phyloP scores from a whole-genome alignment of 164 flowering plant species.

The Kingdonia uniflora region DNA sequence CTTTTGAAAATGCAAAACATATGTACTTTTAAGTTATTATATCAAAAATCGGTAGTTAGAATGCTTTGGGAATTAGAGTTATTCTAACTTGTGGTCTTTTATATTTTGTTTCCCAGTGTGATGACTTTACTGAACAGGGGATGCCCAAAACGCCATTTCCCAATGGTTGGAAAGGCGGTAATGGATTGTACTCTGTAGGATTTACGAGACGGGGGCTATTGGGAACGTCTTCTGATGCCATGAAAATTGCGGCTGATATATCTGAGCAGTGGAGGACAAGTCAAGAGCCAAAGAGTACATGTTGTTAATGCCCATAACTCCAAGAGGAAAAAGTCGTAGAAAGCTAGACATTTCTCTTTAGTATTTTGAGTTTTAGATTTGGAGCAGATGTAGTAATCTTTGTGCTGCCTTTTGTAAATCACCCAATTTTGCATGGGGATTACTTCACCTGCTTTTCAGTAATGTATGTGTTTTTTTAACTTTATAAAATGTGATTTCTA shows the following conservation, averaged over 20 bases:
- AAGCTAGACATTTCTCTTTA: too few relatives aligned
- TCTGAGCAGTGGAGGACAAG: constrained; percentile 42
- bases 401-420: constrained; percentile 14
- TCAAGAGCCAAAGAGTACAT: constrained; percentile 9
- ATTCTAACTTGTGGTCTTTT: too few relatives aligned
- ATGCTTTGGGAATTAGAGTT: too few relatives aligned
- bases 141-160: constrained; percentile 85
- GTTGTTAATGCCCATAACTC: background rate
- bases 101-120: constrained; percentile 18
- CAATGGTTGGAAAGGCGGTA: constrained; percentile 70
- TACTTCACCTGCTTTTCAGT: background rate
- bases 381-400: constrained; percentile 1
- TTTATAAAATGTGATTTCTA: constrained; percentile 6
- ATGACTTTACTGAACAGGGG: constrained; percentile 68
- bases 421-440: constrained; percentile 22
- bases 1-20: too few relatives aligned
- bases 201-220: constrained; percentile 73
- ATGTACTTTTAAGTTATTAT: too few relatives aligned
- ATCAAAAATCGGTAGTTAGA: background rate
- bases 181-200: constrained; percentile 76
- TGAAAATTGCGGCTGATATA: constrained; percentile 59
- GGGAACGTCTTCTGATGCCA: constrained; percentile 67
- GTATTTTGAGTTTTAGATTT: too few relatives aligned
- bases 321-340: too few relatives aligned
- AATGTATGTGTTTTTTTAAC: background rate